Evolutionary conservation across 1,284 basidiomycete genomes (phyloP), one percentile per base, ranked within the genome.

Genomic region (Pseudozyma sp.): DNA sequence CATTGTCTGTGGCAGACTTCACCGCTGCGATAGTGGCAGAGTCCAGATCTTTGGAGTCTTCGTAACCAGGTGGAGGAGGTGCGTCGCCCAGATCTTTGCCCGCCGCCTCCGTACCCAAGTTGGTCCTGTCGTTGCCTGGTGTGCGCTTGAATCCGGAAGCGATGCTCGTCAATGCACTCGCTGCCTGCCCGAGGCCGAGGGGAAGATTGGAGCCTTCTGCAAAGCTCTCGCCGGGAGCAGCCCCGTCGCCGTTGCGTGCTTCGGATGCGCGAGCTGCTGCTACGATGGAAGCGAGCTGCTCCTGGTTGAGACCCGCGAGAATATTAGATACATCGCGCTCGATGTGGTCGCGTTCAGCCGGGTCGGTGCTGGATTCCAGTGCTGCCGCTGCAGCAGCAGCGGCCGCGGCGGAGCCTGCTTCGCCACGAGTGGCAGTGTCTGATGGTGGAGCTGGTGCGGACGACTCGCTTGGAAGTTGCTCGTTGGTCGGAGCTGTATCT

Each of bases 271-370:
- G 66, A 4, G 80, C 80, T 14, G 80, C 80, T 6, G 75, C 79
- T 0, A 82, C 75, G 57, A 82, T 82, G 31, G 73, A 79, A 0
- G 74, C 80, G 7, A 82, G 68, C 57, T 82, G 79, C 48, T 81
- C 79, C 49, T 78, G 79, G 54, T 77, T 80, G 35, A 81, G 55
- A 0, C 69, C 76, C 2, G 78, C 78, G 7, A 81, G 68, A 50
- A 81, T 80, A 37, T 71, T 78, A 67, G 75, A 74, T 5, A 81
- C 78, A 45, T 79, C 79, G 40, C 77, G 77, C 47, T 77, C 75
- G 17, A 77, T 77, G 53, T 62, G 57, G 47, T 70, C 68, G 53
- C 65, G 59, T 17, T 66, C 67, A 16, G 48, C 54, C 1, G 56
- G 45, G 9, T 58, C 52, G 29, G 49, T 37, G 29, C 45, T 34